Base-by-base conservation (phyloP, 1,139 yeast genomes). In the Hyphopichia fennica region DNA sequence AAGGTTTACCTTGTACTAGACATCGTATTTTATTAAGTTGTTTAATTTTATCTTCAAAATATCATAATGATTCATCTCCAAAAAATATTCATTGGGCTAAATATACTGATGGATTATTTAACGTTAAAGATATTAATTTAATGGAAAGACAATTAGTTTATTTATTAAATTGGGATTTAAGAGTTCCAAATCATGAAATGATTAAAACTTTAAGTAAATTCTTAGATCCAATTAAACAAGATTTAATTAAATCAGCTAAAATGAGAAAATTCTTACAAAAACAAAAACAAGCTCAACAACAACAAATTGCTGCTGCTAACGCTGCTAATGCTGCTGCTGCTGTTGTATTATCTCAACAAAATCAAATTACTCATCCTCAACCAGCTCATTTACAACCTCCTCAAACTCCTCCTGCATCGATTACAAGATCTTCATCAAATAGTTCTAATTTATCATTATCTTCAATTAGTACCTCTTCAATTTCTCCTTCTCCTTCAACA, bases 141-240 rank as follows among this genome's bases (percentile, higher is more conserved):
- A 86, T 86, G 90, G 95, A 86, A 64, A 79, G 89, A 61, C 93
- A 86, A 62, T 68, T 86, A 47, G 67, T 84, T 45, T 81, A 74
- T 55, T 69, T 85, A 43, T 68, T 86, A 56, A 77, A 84, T 62
- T 86, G 91, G 90, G 85, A 86, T 58, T 67, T 84, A 45, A 66
- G 74, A 41, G 80, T 85, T 25, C 62, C 71, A 37, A 77, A 75
- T 51, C 70, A 67, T 16, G 89, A 84, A 48, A 69, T 85, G 60
- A 57, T 70, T 40, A 60, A 57, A 23, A 71, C 69, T 36, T 69
- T 84, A 54, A 62, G 69, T 19, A 31, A 17, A 46, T 77, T 83
- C 67, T 69, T 83, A 50, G 81, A 77, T 37, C 90, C 90, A 41
- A 82, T 84, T 62, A 79, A 75, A 53, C 65, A 65, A 39, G 87